Evolutionary conservation across 2,329 filamentous ascomycete genomes (phyloP).

Genomic region (Dactylonectria estremocensis): DNA sequence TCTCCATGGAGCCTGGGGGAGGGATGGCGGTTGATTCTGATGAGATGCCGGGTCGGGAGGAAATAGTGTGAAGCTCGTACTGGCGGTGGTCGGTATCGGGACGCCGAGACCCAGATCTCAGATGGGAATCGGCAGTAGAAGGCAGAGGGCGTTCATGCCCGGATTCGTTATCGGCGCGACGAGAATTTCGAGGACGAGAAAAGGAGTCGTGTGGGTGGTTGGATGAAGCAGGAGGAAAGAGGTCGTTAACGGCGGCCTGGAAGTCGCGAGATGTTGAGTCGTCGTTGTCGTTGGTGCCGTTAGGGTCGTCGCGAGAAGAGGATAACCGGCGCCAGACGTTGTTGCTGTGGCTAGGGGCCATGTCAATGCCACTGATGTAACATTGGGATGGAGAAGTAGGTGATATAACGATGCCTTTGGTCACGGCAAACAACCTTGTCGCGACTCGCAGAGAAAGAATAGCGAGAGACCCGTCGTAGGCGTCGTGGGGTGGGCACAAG

Average conservation of each 20-base stretch:
- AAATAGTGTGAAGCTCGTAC: conserved; percentile 47
- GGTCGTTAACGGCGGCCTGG: conserved; percentile 43
- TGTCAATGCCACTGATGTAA: conserved; percentile 43
- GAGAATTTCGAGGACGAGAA: conserved; percentile 38
- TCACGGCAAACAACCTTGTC: neutral
- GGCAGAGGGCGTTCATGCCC: conserved; percentile 35
- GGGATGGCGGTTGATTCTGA: conserved; percentile 26
- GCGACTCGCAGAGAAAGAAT: neutral
- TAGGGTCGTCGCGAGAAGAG: conserved; percentile 26
- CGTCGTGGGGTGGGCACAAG: neutral
- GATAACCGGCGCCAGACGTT: conserved; percentile 40
- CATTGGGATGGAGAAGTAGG: conserved; percentile 43
- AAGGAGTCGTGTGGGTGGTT: conserved; percentile 43
- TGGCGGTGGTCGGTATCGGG: conserved; percentile 36
- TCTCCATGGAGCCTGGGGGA: conserved; percentile 35
- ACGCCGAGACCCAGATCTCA: conserved; percentile 37
- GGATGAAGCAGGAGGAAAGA: conserved; percentile 36
- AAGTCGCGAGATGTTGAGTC: conserved; percentile 41
- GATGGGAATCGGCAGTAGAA: conserved; percentile 31
- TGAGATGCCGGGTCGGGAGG: conserved; percentile 36
- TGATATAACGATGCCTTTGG: neutral
- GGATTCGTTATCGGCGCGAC: conserved; percentile 37
- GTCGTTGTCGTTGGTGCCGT: conserved; percentile 28
- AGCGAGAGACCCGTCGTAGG: neutral
- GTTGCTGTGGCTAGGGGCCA: conserved; percentile 48